A percentile compares a stretch with the other conserved stretches of the same genome.
Evolutionary conservation across 176 grass and related monocot genomes (phyloP).

Genomic region (Aegilops sharonensis): DNA sequence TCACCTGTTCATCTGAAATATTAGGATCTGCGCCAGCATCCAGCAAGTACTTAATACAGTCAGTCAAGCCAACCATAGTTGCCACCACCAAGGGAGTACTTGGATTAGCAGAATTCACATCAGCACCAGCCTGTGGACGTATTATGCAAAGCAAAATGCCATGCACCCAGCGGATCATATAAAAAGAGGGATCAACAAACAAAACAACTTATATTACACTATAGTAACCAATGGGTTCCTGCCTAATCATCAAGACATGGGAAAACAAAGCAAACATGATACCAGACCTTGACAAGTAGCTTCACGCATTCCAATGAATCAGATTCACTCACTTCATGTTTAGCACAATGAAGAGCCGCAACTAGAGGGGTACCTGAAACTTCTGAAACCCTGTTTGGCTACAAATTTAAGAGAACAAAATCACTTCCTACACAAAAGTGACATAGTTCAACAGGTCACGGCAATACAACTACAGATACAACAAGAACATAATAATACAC

Average conservation of each 20-base stretch:
- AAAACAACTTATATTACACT: not conserved
- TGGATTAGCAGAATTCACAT: constrained; percentile 16
- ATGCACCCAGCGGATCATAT: not conserved
- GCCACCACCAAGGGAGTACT: constrained; percentile 10
- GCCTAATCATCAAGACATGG: not conserved
- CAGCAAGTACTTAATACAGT: constrained; percentile 27
- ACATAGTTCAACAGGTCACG: not conserved
- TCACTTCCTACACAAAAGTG: not conserved
- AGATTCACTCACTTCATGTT: constrained; percentile 17
- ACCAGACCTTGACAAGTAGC: constrained; percentile 19
- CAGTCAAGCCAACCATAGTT: not conserved
- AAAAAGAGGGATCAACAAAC: not conserved
- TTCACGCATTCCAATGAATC: constrained; percentile 20
- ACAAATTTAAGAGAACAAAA: not conserved
- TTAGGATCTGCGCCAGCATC: not conserved
- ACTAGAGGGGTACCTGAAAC: constrained; percentile 15
- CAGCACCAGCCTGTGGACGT: not conserved
- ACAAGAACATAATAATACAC: not conserved
- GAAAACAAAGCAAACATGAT: not conserved
- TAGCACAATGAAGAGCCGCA: constrained; percentile 12
- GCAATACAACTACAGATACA: not conserved
- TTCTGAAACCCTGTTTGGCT: constrained; percentile 22
- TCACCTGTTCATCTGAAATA: not conserved
- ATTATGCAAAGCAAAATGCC: not conserved
- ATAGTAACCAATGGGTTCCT: not conserved